Percentiles rank a stretch among this genome's conserved stretches.
phyloP scores from a whole-genome alignment of 768 basidiomycete species.

The Boletus edulis region DNA sequence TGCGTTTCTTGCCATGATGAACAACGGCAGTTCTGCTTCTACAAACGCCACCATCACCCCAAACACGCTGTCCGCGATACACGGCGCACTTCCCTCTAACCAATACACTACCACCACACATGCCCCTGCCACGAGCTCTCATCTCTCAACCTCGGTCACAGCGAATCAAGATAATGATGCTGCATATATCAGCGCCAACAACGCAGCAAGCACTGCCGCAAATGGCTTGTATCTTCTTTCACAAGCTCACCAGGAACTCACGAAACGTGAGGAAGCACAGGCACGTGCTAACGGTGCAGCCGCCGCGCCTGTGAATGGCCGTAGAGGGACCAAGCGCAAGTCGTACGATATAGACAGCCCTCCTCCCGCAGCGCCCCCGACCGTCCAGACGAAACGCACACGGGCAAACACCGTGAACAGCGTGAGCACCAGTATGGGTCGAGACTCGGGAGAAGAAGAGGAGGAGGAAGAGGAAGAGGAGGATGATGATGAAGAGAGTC shows the following conservation, averaged over 20 bases:
- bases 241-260: constrained; percentile 95
- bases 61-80: constrained; percentile 59
- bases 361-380: constrained; percentile 30
- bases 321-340: constrained; percentile 73
- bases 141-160: constrained; percentile 35
- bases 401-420: constrained; percentile 37
- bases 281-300: constrained; percentile 50
- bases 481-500: constrained; percentile 32
- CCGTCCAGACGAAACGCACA: constrained; percentile 33
- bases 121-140: constrained; percentile 33
- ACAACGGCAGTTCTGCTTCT: constrained; percentile 42
- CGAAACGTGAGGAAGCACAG: constrained; percentile 88
- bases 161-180: constrained; percentile 33
- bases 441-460: constrained; percentile 36
- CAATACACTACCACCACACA: constrained; percentile 31
- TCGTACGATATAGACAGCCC: constrained; percentile 46
- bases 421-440: constrained; percentile 31
- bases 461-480: constrained; percentile 41
- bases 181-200: constrained; percentile 44
- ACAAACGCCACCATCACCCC: constrained; percentile 55
- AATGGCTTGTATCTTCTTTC: constrained; percentile 93
- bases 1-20: constrained; percentile 91
- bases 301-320: constrained; percentile 25
- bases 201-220: constrained; percentile 68
- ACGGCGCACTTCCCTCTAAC: constrained; percentile 56